Evolutionary conservation across 306 rosid genomes (phyloP).

Genomic region (Sindora glabra): DNA sequence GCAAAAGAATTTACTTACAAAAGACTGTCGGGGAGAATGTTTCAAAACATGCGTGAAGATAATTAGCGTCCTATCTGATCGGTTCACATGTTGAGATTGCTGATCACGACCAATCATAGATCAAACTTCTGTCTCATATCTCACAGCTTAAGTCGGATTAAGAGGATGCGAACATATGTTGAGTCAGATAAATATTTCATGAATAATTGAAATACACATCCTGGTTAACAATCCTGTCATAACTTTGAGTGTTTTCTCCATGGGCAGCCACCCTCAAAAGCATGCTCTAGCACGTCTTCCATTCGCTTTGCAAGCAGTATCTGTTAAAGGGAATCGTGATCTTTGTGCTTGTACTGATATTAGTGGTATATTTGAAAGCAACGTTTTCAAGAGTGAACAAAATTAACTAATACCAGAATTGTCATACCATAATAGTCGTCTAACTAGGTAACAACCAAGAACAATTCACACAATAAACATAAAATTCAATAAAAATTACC

Average conservation of each 20-base stretch:
- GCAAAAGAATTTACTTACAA: conserved; percentile 17
- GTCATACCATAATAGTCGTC: background rate
- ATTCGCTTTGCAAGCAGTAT: conserved; percentile 61
- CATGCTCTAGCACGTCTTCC: conserved; percentile 79
- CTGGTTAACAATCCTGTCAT: conserved; percentile 24
- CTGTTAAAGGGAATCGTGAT: conserved; percentile 22
- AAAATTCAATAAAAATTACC: conserved; percentile 39
- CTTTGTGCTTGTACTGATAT: background rate
- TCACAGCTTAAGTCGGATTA: too few species aligned
- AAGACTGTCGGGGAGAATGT: background rate
- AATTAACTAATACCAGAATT: background rate
- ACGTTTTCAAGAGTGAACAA: background rate
- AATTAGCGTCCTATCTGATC: conserved; percentile 13
- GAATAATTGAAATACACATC: conserved; percentile 1
- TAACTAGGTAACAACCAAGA: background rate
- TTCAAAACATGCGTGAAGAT: conserved; percentile 1
- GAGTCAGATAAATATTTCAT: conserved; percentile 16
- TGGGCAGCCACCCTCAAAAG: conserved; percentile 77
- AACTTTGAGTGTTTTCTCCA: conserved; percentile 73
- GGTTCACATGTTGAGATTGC: too few species aligned
- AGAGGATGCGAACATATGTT: background rate
- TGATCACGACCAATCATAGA: too few species aligned
- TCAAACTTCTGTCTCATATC: too few species aligned
- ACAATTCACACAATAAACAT: background rate
- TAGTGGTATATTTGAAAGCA: background rate